Base-by-base conservation (phyloP, 169 alveolate genomes). In the Plasmodium billcollinsi region DNA sequence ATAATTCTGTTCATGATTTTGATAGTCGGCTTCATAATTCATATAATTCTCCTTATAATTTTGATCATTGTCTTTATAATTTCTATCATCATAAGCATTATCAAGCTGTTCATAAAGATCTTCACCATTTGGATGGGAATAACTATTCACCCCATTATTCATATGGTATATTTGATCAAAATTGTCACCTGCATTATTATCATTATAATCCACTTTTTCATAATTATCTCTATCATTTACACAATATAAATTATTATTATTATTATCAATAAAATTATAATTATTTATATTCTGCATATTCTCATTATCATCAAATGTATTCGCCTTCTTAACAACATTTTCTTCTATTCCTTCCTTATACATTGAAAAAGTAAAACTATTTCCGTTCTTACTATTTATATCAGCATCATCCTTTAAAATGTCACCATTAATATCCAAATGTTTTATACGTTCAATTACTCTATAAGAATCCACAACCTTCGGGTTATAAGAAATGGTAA, bases 341-440 rank as follows among this genome's bases (percentile, higher is more conserved):
- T 62, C 72, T 66, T 66, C n/a, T 14, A n/a, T 14, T 66, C 7
- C 50, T 66, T 33, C 11, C 21, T 63, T 45, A 59, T 74, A 49
- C 49, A 45, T 59, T 26, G 50, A 76, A 76, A 76, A 8, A 39
- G n/a, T 74, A 15, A 74, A 70, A 58, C 61, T 26, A 5, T 63
- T 58, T 5, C 26, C 88, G 43, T 63, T 75, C 45, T 29, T 54
- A 74, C 63, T 26, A 6, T 39, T 47, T 29, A 18, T 62, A n/a
- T 18, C 21, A 33, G 39, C 18, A 20, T 61, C 56, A 67, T 80
- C 75, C 49, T 80, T 62, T 67, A 26, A 21, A 71, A 80, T 67
- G 9, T 45, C 21, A n/a, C 90, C 90, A 66, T 80, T 59, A 67
- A 80, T 66, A 80, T 56, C 66, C n/a, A 58, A 18, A 33, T 49